Base-by-base conservation (phyloP, 2,329 filamentous ascomycete species). In the Hypomyces perniciosus region DNA sequence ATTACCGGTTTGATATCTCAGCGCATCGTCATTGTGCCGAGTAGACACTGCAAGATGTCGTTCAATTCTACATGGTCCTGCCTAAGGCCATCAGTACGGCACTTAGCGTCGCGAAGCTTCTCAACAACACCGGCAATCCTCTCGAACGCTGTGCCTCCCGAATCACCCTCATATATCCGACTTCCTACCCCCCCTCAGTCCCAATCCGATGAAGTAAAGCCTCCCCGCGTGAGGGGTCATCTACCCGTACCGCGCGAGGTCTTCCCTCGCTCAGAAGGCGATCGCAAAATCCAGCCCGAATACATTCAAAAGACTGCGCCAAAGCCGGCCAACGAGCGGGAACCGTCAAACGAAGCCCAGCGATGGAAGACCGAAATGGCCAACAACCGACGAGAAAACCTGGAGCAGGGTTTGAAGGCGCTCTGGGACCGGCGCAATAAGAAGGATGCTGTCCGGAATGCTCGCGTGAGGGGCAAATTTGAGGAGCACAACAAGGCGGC, bases 111-210 rank as follows among this genome's bases (percentile, higher is more conserved):
- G n/a, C 62, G 66, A 52, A 55, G 57, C 33, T 67, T 71, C 52
- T 68, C 68, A 26, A 65, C 63, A 6, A 67, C 66, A 27, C 56
- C 64, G 46, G 57, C 66, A 43, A 68, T 70, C 62, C 51, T 65
- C 63, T 70, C 71, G 45, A 75, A 81, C 53, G 72, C 74, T 43
- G 87, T 91, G 56, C 85, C 86, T 13, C 92, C 93, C 44, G 88
- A 96, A 66, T 95, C 90, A 34, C 92, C 93, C 43, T 80, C 81
- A 57, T 97, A 87, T 74, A 87, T 97, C 71, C 83, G 89, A 58
- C 76, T 96, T 50, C 92, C 91, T 44, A 77, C 78, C 59, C 80
- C 87, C 44, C 79, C 83, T n/a, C 90, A 96, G 66, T 83, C 85
- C 45, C 90, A 96, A 66, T 82, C 85, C 46, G 77, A 80, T 31